A percentile compares a stretch with the other conserved stretches of the same genome.
Evolutionary conservation across 2,329 filamentous ascomycete species (phyloP).

Genomic region (Parastagonospora nodorum): DNA sequence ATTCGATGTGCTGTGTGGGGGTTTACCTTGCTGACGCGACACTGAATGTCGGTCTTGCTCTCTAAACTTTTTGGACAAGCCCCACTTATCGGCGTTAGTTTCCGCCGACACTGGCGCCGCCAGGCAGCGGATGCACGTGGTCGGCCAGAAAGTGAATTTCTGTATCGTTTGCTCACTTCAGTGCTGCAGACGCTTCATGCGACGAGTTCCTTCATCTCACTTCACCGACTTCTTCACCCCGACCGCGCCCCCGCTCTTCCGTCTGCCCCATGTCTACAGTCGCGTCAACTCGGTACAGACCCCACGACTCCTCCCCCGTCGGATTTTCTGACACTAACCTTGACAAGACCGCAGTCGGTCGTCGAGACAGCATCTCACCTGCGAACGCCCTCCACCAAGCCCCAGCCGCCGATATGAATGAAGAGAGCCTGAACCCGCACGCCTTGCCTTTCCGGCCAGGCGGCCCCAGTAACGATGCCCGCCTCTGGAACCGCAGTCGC

Average conservation of each 20-base stretch:
- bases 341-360: constrained; percentile 28
- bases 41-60: not conserved
- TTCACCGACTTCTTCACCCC: constrained; percentile 14
- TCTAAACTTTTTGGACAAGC: constrained; percentile 19
- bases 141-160: constrained; percentile 1
- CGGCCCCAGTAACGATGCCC: constrained; percentile 11
- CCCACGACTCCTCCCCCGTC: constrained; percentile 25
- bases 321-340: constrained; percentile 32
- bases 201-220: constrained; percentile 5
- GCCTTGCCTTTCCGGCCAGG: constrained; percentile 26
- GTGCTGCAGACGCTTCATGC: constrained; percentile 8
- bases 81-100: constrained; percentile 13
- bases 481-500: constrained; percentile 12
- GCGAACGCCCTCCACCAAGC: constrained; percentile 8
- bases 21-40: not conserved
- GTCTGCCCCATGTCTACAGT: constrained; percentile 33
- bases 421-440: constrained; percentile 20
- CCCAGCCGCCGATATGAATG: constrained; percentile 25
- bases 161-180: too few relatives aligned
- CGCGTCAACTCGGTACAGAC: constrained; percentile 31
- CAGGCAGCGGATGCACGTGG: constrained; percentile 12
- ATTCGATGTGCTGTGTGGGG: not conserved
- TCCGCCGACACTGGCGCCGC: constrained; percentile 15
- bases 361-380: constrained; percentile 19
- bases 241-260: constrained; percentile 10